Base-by-base conservation (phyloP, 495 filamentous ascomycete genomes). In the Lasiosphaeria hispida region DNA sequence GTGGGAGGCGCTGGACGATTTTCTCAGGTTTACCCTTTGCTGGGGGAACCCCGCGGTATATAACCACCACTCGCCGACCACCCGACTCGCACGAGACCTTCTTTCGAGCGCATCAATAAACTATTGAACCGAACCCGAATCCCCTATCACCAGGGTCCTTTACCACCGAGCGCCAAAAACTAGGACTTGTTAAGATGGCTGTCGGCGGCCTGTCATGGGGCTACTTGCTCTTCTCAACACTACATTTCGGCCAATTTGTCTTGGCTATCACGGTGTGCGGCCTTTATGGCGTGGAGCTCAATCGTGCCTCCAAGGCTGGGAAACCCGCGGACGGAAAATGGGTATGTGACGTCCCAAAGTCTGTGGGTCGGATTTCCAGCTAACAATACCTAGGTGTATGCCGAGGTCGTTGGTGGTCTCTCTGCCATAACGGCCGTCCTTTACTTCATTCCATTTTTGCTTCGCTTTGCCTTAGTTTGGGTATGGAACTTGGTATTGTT, bases 231-330 rank as follows among this genome's bases (percentile, higher is more conserved):
- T 80, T 80, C 59, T 70, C 81, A 13, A 37, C 77, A 50, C 72
- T 89, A 0, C 87, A 90, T 66, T 79, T 90, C 72, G 67, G 83
- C 44, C 87, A 92, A 63, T 85, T 96, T 66, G 75, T 87, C 61
- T 77, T 95, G 59, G 89, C 85, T 15, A 64, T 96, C 47, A 79
- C 85, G 0, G 88, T 94, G 55, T 82, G 85, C 58, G 91, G 85
- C 4, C 84, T 96, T 36, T 96, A 96, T 68, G 88, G 86, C 53
- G 67, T 76, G 36, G 87, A 94, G 64, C 74, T 95, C 9, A 71
- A 82, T 55, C 69, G 79, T 45, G 84, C 87, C 8, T 70, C 72
- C n/a, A 69, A 83, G 37, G 67, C 75, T 8, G 63, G 75, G 55
- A 63, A 75, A 30, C 73, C 81, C 55, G 68, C 73, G 4, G 79